These are phyloP conservation scores for Phoma sp. DNA, from an alignment of 2,329 filamentous ascomycete genomes.

Conservation along the genomic window DNA sequence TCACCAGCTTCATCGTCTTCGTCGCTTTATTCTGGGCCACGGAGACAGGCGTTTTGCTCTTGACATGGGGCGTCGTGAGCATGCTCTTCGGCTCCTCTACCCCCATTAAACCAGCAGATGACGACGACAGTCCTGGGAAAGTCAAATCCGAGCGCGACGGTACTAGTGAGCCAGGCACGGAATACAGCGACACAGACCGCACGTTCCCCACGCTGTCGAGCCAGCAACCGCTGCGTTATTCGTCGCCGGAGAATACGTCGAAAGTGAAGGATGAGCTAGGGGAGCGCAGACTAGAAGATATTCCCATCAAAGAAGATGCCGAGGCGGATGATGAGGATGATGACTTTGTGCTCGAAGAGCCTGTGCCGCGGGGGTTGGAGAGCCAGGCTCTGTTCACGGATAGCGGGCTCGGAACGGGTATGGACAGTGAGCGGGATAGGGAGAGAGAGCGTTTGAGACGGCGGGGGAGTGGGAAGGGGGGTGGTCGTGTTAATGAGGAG, in stretches of 20 bases:
- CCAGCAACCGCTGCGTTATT: slow-evolving; percentile 53
- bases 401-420: slow-evolving; percentile 58
- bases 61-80: slow-evolving; percentile 69
- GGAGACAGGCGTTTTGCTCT: slow-evolving; percentile 71
- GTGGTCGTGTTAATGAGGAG: not conserved
- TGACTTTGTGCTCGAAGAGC: slow-evolving; percentile 52
- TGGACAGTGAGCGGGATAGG: slow-evolving; percentile 46
- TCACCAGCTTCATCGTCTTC: slow-evolving; percentile 73
- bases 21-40: slow-evolving; percentile 77
- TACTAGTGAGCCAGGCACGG: slow-evolving; percentile 27
- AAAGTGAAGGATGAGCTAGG: slow-evolving; percentile 31
- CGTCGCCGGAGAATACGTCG: slow-evolving; percentile 23
- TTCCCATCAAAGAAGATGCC: slow-evolving; percentile 35
- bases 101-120: not conserved
- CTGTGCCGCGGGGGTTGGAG: slow-evolving; percentile 18
- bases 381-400: slow-evolving; percentile 39
- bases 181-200: slow-evolving; percentile 54
- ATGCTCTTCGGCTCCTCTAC: slow-evolving; percentile 43
- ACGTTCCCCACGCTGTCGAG: slow-evolving; percentile 58
- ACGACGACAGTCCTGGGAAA: not conserved
- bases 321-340: slow-evolving; percentile 56
- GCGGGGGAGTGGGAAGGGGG: slow-evolving; percentile 18
- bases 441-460: slow-evolving; percentile 23
- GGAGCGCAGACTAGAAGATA: slow-evolving; percentile 24
- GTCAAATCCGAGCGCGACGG: slow-evolving; percentile 18